These are phyloP conservation scores for Proliferodiscus dingleyae DNA, from an alignment of 2,329 filamentous ascomycete genomes.

Conservation along the genomic window DNA sequence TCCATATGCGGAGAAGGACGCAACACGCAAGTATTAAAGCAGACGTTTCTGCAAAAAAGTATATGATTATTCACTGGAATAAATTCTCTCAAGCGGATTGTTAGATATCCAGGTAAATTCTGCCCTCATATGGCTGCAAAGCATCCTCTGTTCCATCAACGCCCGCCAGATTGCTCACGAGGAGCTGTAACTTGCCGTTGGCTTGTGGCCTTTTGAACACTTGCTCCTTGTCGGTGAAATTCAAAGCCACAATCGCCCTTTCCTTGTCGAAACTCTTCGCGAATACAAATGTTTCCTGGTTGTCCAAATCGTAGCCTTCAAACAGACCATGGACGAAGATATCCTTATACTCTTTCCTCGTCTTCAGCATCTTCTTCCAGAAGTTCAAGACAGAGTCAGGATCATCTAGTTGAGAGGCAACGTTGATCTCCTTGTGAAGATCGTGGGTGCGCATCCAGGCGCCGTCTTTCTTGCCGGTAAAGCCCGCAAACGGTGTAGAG, in stretches of 20 bases:
- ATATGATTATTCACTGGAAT: too few relatives aligned
- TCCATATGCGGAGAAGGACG: too few relatives aligned
- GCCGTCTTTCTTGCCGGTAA: conserved; percentile 45
- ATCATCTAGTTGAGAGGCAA: conserved; percentile 42
- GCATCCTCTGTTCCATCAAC: conserved; percentile 16
- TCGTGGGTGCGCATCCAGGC: conserved; percentile 60
- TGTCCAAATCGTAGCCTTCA: conserved; percentile 44
- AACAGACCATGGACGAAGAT: conserved; percentile 60
- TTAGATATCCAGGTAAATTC: conserved; percentile 31
- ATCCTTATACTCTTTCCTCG: conserved; percentile 46
- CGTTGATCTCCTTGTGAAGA: conserved; percentile 51
- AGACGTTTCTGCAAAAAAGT: too few relatives aligned
- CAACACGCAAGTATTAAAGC: too few relatives aligned
- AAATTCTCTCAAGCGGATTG: too few relatives aligned
- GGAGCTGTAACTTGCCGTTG: conserved; percentile 27
- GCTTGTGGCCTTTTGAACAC: conserved; percentile 17
- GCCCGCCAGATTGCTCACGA: conserved; percentile 23
- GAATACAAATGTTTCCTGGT: conserved; percentile 42
- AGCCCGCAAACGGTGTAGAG: conserved; percentile 51
- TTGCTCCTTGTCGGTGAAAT: conserved; percentile 40
- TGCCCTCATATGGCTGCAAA: conserved; percentile 32
- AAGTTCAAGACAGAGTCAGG: conserved; percentile 26
- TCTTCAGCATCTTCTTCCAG: conserved; percentile 26
- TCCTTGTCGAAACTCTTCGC: conserved; percentile 33
- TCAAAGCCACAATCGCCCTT: conserved; percentile 39